Evolutionary conservation across 805 yeast genomes (phyloP), one percentile per base, ranked within the genome.

Genomic region (Schwanniomyces occidentalis): DNA sequence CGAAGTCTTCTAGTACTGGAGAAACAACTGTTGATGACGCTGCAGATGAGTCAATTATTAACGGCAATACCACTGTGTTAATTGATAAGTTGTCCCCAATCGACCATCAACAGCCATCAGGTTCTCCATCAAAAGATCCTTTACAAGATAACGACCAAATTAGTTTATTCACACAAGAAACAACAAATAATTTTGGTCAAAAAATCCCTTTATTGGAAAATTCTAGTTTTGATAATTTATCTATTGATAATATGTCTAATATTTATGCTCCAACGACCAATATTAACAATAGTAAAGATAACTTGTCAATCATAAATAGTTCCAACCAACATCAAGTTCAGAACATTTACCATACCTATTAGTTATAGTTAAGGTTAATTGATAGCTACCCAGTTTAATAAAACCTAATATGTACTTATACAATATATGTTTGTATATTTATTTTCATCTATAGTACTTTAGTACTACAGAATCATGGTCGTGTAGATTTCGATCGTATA

Each of bases 201-300:
- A 41, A 52, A 23, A 40, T 60, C 9, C 59, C 63, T 2, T 45
- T 60, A 23, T 42, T 61, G 24, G 41, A 46, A 18, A 48, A 56
- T 34, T 47, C 44, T 16, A 60, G 63, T 27, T 24, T 17, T 22
- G 50, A 40, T 13, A 46, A 42, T 19, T 22, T 34, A 15, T 9
- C 34, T 4, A 8, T 40, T 34, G 35, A 48, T 26, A 12, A 44
- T 27, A 16, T 37, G 10, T 34, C 35, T n/a, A 15, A 29, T 30
- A 30, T 30, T 15, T 19, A 8, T 12, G 7, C 9, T n/a, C 20
- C 32, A 9, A 21, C 16, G 8, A 18, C 22, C 15, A 16, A 15
- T 14, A 16, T 27, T 27, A 27, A 21, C 24, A 27, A 27, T 16
- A 33, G 36, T 16, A 34, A 25, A 18, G 65, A 61, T 25, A 52